These are phyloP conservation scores for Tricholoma matsutake DNA, from an alignment of 768 basidiomycete species.

Conservation along the genomic window DNA sequence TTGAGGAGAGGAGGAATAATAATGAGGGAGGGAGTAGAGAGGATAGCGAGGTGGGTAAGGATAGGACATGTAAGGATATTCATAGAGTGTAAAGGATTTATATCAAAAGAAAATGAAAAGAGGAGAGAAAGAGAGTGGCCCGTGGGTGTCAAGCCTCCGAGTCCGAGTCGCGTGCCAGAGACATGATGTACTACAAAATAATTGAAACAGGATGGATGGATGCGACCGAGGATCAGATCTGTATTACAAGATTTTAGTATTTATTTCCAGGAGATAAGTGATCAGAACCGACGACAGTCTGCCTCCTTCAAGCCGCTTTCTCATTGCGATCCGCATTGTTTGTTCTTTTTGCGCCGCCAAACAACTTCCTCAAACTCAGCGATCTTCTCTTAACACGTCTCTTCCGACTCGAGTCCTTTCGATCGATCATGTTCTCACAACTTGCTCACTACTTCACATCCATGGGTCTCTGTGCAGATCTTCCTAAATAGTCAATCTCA, in stretches of 20 bases:
- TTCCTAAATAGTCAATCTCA: background rate
- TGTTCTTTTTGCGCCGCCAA: slow-evolving; percentile 14
- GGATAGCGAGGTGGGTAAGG: too few relatives aligned
- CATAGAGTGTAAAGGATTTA: background rate
- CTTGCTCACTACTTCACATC: too few relatives aligned
- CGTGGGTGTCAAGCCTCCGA: too few relatives aligned
- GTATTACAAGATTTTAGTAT: background rate
- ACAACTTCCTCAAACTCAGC: slow-evolving; percentile 11
- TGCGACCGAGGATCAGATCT: slow-evolving; percentile 8
- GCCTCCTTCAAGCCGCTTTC: slow-evolving; percentile 5
- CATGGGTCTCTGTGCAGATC: background rate
- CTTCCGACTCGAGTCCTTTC: too few relatives aligned
- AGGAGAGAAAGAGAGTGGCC: background rate
- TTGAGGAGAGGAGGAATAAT: too few relatives aligned
- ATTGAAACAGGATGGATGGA: background rate
- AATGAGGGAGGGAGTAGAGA: too few relatives aligned
- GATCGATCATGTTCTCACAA: background rate
- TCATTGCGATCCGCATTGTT: slow-evolving; percentile 19
- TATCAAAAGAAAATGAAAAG: background rate
- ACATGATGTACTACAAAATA: background rate
- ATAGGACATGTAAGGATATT: background rate
- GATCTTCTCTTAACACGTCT: too few relatives aligned
- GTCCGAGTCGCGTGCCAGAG: background rate
- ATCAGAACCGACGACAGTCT: background rate
- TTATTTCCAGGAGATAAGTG: background rate